Conservation (phyloP, 495 filamentous ascomycete genomes). For the Apiosordaria backusii region DNA sequence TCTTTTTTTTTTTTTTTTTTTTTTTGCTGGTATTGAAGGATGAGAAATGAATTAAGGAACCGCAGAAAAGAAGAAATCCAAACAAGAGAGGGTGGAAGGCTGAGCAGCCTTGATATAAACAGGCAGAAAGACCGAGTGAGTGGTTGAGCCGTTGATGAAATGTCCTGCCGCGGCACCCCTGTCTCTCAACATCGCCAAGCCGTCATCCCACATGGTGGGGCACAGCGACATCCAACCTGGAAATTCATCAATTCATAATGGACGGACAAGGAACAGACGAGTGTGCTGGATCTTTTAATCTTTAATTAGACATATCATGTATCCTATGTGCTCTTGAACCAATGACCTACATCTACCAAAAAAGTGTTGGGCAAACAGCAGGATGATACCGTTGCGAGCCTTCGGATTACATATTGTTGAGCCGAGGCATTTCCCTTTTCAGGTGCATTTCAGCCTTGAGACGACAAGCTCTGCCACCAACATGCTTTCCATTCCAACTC, state of each 20-base stretch:
- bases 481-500: too few relatives aligned
- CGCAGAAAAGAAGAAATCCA: neutral
- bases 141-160: neutral
- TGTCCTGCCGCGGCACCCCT: neutral
- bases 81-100: neutral
- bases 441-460: neutral
- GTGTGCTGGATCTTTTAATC: neutral
- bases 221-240: too few relatives aligned
- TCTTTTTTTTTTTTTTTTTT: too few relatives aligned
- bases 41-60: too few relatives aligned
- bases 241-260: neutral
- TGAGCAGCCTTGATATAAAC: neutral
- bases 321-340: neutral
- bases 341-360: neutral
- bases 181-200: neutral
- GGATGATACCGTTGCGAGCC: neutral
- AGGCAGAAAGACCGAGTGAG: neutral
- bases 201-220: neutral
- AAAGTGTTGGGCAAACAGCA: neutral
- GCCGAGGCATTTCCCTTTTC: neutral
- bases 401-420: neutral
- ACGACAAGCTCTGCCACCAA: neutral
- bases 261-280: neutral
- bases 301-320: neutral
- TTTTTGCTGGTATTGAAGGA: too few relatives aligned